Evolutionary conservation across 768 basidiomycete species (phyloP), one percentile per base, ranked within the genome.

Genomic region (Cyathus striatus): DNA sequence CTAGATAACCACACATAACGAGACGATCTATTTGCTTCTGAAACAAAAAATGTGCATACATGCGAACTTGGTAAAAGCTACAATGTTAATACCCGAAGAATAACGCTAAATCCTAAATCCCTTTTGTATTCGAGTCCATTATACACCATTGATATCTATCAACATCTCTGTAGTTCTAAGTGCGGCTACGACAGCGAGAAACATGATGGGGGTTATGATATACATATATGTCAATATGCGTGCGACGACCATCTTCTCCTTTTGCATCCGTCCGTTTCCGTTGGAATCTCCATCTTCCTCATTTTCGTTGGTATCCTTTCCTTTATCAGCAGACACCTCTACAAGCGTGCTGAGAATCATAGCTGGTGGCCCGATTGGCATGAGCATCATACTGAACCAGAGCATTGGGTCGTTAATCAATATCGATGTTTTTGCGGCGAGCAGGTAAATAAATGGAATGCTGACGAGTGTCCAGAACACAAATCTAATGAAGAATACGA

Each of bases 1-100:
- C 23, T 66, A 42, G 66, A 65, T 34, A 55, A 64, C 39, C 46
- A 59, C n/a, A n/a, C n/a, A n/a, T n/a, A n/a, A n/a, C n/a, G n/a
- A n/a, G n/a, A n/a, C n/a, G n/a, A n/a, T n/a, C n/a, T n/a, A n/a
- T n/a, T n/a, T n/a, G n/a, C n/a, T n/a, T n/a, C n/a, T n/a, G n/a
- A n/a, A n/a, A n/a, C n/a, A n/a, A n/a, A n/a, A n/a, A n/a, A n/a
- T n/a, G n/a, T n/a, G n/a, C n/a, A n/a, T n/a, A n/a, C n/a, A n/a
- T n/a, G n/a, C n/a, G n/a, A n/a, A n/a, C n/a, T n/a, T n/a, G n/a
- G n/a, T n/a, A n/a, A n/a, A n/a, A n/a, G n/a, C n/a, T n/a, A n/a
- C n/a, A n/a, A n/a, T n/a, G n/a, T n/a, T n/a, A n/a, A n/a, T n/a
- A n/a, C n/a, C n/a, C n/a, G n/a, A n/a, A n/a, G n/a, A n/a, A n/a